A percentile compares a stretch with the other conserved stretches of the same genome.
These are phyloP conservation scores for Beta vulgaris DNA, from an alignment of 148 eudicot species.

Conservation along the genomic window DNA sequence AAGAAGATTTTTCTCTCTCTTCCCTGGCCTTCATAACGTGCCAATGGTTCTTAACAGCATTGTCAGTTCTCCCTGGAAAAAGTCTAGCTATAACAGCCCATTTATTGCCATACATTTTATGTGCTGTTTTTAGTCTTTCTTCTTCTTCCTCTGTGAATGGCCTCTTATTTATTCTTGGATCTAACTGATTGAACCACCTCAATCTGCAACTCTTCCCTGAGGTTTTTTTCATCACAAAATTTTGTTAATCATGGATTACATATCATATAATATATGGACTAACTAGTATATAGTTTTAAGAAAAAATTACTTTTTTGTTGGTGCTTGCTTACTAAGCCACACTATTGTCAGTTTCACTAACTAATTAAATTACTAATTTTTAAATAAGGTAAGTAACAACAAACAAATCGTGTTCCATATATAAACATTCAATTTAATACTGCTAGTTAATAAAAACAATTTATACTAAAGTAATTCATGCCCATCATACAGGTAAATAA, in stretches of 20 bases:
- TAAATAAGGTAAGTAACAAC: constrained; percentile 8
- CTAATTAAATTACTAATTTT: neutral
- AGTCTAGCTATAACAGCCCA: constrained; percentile 62
- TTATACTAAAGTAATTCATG: no score
- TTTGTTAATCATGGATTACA: no score
- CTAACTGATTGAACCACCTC: constrained; percentile 75
- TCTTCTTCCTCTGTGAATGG: constrained; percentile 60
- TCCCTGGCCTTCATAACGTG: constrained; percentile 61
- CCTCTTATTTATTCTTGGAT: constrained; percentile 52
- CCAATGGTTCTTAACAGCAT: constrained; percentile 77
- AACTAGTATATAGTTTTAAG: no score
- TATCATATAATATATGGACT: no score
- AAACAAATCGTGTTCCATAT: neutral
- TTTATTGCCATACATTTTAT: constrained; percentile 59
- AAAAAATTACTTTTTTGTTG: no score
- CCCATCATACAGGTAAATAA: no score
- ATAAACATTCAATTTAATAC: no score
- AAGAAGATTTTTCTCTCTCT: constrained; percentile 34
- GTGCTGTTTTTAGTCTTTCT: constrained; percentile 46
- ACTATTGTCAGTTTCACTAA: neutral
- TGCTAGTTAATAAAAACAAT: no score
- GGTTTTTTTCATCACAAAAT: neutral
- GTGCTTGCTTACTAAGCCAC: neutral
- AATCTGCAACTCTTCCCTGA: constrained; percentile 72
- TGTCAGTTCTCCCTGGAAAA: constrained; percentile 65